These are phyloP conservation scores for Fraxinus cuspidata DNA, from an alignment of 257 asterid genomes.

Conservation along the genomic window DNA sequence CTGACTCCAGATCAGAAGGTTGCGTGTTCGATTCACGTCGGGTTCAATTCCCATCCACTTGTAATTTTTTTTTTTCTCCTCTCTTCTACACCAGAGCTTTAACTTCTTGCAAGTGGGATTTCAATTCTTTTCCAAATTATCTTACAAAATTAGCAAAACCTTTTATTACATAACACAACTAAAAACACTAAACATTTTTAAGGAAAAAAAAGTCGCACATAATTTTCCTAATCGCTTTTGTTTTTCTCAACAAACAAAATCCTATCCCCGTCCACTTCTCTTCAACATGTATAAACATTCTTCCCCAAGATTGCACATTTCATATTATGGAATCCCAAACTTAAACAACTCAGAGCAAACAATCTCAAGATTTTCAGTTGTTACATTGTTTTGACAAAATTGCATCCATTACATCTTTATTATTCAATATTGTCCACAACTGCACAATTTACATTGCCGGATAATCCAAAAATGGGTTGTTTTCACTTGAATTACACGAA, in stretches of 20 bases:
- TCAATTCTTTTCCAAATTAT: not conserved
- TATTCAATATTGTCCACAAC: not conserved
- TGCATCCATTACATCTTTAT: not conserved
- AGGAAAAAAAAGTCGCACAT: not conserved
- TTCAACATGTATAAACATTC: too few species aligned
- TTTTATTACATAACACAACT: too few species aligned
- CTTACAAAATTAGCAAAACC: too few species aligned
- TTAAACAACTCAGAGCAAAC: not conserved
- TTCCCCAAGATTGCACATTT: too few species aligned
- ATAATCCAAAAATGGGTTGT: not conserved
- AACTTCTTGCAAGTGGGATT: not conserved
- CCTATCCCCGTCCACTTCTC: too few species aligned
- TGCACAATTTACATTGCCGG: not conserved
- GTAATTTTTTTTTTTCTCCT: not conserved
- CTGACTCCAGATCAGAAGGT: slow-evolving; percentile 99
- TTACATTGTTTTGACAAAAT: not conserved
- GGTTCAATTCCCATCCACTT: slow-evolving; percentile 53
- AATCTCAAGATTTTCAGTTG: not conserved
- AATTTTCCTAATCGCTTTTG: not conserved
- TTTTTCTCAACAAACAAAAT: not conserved
- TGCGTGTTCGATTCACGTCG: slow-evolving; percentile 99
- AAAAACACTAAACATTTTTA: too few species aligned
- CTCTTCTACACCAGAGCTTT: not conserved
- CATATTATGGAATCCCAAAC: too few species aligned
- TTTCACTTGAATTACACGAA: slow-evolving; percentile 8